Conservation (phyloP, 768 basidiomycete genomes). For the Kwoniella dendrophila region DNA sequence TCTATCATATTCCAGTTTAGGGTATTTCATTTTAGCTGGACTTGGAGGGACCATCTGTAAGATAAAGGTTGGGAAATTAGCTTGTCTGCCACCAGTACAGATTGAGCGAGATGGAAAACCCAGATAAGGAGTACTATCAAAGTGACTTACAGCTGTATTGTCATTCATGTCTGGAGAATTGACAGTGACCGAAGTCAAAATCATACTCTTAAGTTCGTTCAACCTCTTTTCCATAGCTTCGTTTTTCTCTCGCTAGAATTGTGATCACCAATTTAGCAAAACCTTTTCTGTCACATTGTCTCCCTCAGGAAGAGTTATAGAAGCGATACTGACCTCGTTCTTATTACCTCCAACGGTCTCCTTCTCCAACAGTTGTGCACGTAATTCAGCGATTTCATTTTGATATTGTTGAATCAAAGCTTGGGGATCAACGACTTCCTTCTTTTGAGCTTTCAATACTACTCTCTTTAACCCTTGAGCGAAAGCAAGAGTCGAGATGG, state of each 20-base stretch:
- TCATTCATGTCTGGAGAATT: conserved; percentile 42
- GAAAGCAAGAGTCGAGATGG: conserved; percentile 83
- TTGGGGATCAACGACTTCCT: conserved; percentile 89
- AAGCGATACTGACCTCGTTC: conserved; percentile 27
- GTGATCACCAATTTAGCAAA: background rate
- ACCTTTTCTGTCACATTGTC: background rate
- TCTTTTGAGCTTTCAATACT: conserved; percentile 84
- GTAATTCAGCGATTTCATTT: conserved; percentile 90
- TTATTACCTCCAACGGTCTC: conserved; percentile 55
- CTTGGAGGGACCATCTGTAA: conserved; percentile 66
- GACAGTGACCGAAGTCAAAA: conserved; percentile 74
- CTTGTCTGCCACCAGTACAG: background rate
- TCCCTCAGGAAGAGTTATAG: background rate
- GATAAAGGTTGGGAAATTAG: background rate
- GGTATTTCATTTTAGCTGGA: conserved; percentile 75
- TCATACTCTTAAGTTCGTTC: conserved; percentile 53
- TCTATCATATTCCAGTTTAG: conserved; percentile 67
- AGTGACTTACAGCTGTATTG: conserved; percentile 58
- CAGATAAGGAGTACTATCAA: background rate
- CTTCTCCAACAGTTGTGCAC: conserved; percentile 59
- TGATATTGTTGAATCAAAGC: conserved; percentile 91
- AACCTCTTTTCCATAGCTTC: conserved; percentile 46
- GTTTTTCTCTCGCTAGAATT: conserved; percentile 36
- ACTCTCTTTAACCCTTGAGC: conserved; percentile 90
- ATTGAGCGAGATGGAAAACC: no score